These are phyloP conservation scores for Picea glauca DNA, from an alignment of 75 land plant genomes.

Conservation along the genomic window DNA sequence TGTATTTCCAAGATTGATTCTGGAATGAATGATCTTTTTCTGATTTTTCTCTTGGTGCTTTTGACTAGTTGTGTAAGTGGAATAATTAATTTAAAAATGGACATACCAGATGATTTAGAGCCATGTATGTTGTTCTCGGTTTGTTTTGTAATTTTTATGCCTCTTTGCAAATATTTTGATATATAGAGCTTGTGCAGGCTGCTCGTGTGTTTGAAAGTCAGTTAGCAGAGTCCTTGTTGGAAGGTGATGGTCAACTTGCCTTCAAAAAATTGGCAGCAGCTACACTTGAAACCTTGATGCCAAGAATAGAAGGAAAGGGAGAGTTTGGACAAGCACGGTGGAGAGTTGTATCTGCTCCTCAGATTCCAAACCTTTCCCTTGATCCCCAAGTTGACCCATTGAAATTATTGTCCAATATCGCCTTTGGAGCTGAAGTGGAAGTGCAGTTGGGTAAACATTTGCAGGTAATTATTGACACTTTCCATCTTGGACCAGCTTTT, in stretches of 20 bases:
- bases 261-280: slow-evolving; percentile 97
- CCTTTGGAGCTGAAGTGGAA: slow-evolving; percentile 96
- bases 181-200: slow-evolving; percentile 47
- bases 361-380: slow-evolving; percentile 87
- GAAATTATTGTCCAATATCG: slow-evolving; percentile 83
- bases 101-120: neutral
- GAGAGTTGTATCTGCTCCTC: slow-evolving; percentile 98
- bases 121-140: neutral
- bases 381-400: slow-evolving; percentile 95
- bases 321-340: slow-evolving; percentile 98
- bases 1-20: too few relatives aligned
- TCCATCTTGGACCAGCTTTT: neutral
- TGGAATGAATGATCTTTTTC: neutral
- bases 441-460: slow-evolving; percentile 94
- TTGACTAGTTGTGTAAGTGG: neutral
- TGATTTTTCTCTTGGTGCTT: neutral
- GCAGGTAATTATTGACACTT: slow-evolving; percentile 52
- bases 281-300: slow-evolving; percentile 95
- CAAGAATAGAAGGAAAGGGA: slow-evolving; percentile 95
- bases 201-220: slow-evolving; percentile 95
- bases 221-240: slow-evolving; percentile 88
- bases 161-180: neutral
- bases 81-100: neutral
- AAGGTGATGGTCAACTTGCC: slow-evolving; percentile 95
- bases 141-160: neutral